Evolutionary conservation across 1,284 basidiomycete genomes (phyloP).

Genomic region (Ustilago xerochloae): DNA sequence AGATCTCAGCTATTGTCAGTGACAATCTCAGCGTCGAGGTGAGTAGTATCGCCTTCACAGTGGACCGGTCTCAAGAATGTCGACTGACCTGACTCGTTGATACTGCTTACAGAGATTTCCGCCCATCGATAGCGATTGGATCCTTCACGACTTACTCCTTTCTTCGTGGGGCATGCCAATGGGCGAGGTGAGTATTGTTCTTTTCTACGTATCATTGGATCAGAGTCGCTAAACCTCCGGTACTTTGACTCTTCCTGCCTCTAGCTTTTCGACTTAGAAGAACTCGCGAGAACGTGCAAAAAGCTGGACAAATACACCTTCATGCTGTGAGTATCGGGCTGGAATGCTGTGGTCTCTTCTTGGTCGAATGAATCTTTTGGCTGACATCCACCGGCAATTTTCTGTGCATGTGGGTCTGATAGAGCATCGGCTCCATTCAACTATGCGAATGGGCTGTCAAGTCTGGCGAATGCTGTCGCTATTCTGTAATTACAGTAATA

Average conservation of each 20-base stretch:
- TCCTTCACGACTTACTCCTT: neutral
- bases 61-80: neutral
- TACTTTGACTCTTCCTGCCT: neutral
- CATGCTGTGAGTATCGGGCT: neutral
- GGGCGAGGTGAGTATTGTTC: neutral
- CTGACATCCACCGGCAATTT: neutral
- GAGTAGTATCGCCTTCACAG: neutral
- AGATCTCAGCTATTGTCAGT: neutral
- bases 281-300: neutral
- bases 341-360: neutral
- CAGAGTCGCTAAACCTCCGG: neutral
- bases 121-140: neutral
- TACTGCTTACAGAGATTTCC: neutral
- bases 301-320: neutral
- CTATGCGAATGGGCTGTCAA: neutral
- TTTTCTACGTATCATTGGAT: neutral
- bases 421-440: neutral
- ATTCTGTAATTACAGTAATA: neutral
- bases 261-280: neutral
- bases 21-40: neutral
- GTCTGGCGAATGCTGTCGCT: neutral
- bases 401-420: neutral
- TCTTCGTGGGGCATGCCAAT: conserved; percentile 1
- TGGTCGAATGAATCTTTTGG: neutral
- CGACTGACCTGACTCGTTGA: neutral